Evolutionary conservation across 2,329 filamentous ascomycete species (phyloP).

Genomic region (Amauroascus verrucosus): DNA sequence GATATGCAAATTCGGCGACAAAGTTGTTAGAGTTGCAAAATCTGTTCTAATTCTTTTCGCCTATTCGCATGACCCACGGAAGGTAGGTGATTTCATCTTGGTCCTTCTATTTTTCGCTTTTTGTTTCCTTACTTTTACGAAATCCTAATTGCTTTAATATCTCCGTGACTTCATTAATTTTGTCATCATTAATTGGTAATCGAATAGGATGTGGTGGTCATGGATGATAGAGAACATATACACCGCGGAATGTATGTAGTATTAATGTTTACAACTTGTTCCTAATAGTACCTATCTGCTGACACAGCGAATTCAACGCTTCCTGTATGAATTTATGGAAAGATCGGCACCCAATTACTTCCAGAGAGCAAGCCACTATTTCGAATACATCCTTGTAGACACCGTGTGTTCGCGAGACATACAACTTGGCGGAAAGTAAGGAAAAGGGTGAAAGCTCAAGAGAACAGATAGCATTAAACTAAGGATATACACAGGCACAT

Average conservation of each 20-base stretch:
- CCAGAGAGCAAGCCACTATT: not conserved
- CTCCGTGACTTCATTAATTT: not conserved
- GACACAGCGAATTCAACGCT: not conserved
- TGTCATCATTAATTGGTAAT: not conserved
- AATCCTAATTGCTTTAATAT: too few species aligned
- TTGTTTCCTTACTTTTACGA: not conserved
- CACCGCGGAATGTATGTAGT: not conserved
- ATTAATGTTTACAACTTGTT: not conserved
- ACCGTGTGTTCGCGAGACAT: conserved; percentile 3
- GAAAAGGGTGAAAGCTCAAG: conserved; percentile 13
- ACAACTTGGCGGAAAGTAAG: not conserved
- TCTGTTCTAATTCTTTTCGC: conserved; percentile 18
- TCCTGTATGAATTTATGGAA: not conserved
- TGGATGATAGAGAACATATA: not conserved
- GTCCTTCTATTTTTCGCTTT: not conserved
- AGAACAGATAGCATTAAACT: conserved; percentile 3
- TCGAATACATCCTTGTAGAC: conserved; percentile 16
- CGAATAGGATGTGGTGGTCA: not conserved
- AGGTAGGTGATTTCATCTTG: not conserved
- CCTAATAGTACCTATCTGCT: not conserved
- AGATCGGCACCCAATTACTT: not conserved
- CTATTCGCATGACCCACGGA: too few species aligned
- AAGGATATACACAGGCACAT: not conserved
- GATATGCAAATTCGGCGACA: not conserved
- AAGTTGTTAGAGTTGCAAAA: conserved; percentile 4